Evolutionary conservation across 345 rosid species (phyloP).

Genomic region (Bretschneidera sinensis): DNA sequence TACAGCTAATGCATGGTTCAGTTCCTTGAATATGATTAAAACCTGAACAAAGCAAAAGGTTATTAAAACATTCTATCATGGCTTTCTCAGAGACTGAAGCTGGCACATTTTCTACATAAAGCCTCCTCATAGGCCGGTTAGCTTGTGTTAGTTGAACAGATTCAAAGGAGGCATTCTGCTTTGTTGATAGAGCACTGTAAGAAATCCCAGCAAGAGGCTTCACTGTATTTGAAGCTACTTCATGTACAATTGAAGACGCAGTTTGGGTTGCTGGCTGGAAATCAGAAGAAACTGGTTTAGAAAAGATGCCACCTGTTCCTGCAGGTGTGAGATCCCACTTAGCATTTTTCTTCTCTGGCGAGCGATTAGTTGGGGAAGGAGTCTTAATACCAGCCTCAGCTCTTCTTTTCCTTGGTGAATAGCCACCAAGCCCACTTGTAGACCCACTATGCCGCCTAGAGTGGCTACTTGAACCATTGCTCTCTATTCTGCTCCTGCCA

Average conservation of each 20-base stretch:
- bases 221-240: slow-evolving; percentile 33
- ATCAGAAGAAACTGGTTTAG: slow-evolving; percentile 40
- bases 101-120: slow-evolving; percentile 81
- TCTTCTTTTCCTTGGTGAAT: slow-evolving; percentile 90
- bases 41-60: slow-evolving; percentile 62
- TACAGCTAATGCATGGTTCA: slow-evolving; percentile 85
- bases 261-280: slow-evolving; percentile 36
- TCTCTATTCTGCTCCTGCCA: slow-evolving; percentile 29
- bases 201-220: slow-evolving; percentile 40
- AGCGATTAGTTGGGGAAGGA: slow-evolving; percentile 58
- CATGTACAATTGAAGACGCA: slow-evolving; percentile 33
- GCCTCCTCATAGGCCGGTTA: slow-evolving; percentile 81
- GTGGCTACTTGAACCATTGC: slow-evolving; percentile 50
- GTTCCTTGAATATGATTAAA: slow-evolving; percentile 57
- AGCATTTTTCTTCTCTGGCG: slow-evolving; percentile 68
- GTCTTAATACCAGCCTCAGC: slow-evolving; percentile 54
- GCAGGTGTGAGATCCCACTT: slow-evolving; percentile 78
- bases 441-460: slow-evolving; percentile 45
- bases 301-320: slow-evolving; percentile 23
- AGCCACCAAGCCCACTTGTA: slow-evolving; percentile 84
- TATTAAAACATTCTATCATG: slow-evolving; percentile 60
- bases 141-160: slow-evolving; percentile 86
- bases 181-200: slow-evolving; percentile 27
- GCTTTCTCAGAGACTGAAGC: slow-evolving; percentile 74
- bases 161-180: slow-evolving; percentile 41